Evolutionary conservation across 164 flowering plant species (phyloP).

Genomic region (Kalanchoe fedtschenkoi): DNA sequence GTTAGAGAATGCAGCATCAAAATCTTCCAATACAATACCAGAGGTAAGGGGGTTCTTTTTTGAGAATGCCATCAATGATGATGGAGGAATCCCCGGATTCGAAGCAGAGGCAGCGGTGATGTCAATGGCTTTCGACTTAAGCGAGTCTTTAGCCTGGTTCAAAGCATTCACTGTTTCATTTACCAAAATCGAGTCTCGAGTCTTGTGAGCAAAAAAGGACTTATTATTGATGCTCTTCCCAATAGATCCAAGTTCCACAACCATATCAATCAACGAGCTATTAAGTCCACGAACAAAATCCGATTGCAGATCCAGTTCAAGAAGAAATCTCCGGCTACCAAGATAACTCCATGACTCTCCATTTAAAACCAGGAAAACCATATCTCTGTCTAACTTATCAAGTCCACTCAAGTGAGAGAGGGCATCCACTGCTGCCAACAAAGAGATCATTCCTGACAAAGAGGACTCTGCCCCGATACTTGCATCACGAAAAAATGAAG

Average conservation of each 20-base stretch:
- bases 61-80: constrained; percentile 83
- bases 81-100: constrained; percentile 97
- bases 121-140: constrained; percentile 31
- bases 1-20: constrained; percentile 62
- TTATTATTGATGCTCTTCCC: constrained; percentile 48
- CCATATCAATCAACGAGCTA: constrained; percentile 58
- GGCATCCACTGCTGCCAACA: constrained; percentile 95
- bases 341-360: constrained; percentile 99
- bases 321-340: constrained; percentile 85
- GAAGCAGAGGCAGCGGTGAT: constrained; percentile 43
- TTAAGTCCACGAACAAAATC: constrained; percentile 63
- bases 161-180: constrained; percentile 50
- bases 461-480: constrained; percentile 92
- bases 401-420: constrained; percentile 60
- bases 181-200: constrained; percentile 44
- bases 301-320: constrained; percentile 58
- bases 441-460: constrained; percentile 79
- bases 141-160: constrained; percentile 48
- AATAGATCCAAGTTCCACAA: constrained; percentile 87
- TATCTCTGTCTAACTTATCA: constrained; percentile 59
- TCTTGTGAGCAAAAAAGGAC: constrained; percentile 55
- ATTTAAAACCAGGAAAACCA: constrained; percentile 72
- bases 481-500: constrained; percentile 89
- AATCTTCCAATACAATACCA: constrained; percentile 80
- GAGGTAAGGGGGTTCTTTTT: constrained; percentile 53